Percentiles rank a stretch among this genome's conserved stretches.
These are phyloP conservation scores for Isatis tinctoria DNA, from an alignment of 345 rosid genomes.

Conservation along the genomic window DNA sequence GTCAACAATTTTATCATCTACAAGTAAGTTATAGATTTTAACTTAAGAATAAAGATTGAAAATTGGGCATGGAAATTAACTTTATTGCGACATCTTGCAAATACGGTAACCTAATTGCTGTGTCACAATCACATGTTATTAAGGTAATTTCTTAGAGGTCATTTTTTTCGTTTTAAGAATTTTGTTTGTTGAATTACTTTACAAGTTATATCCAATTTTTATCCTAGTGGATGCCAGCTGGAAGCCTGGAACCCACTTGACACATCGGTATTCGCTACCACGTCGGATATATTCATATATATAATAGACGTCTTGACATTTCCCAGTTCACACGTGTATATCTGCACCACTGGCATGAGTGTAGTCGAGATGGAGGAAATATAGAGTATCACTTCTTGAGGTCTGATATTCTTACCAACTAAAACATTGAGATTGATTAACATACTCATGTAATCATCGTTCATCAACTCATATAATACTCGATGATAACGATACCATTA, in stretches of 20 bases:
- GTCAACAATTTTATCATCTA: background rate
- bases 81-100: background rate
- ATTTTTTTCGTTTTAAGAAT: background rate
- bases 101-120: background rate
- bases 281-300: no score
- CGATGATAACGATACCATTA: background rate
- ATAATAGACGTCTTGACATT: background rate
- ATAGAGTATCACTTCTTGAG: background rate
- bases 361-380: background rate
- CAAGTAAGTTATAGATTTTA: background rate
- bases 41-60: background rate
- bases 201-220: constrained; percentile 15
- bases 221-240: constrained; percentile 23
- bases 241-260: constrained; percentile 24
- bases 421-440: constrained; percentile 12
- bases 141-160: background rate
- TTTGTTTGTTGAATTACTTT: background rate
- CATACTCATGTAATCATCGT: background rate
- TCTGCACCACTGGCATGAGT: background rate
- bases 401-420: constrained; percentile 11
- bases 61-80: background rate
- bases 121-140: constrained; percentile 10
- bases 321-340: constrained; percentile 22
- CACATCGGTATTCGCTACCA: constrained; percentile 10
- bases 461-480: background rate